Evolutionary conservation across 768 basidiomycete genomes (phyloP), one percentile per base, ranked within the genome.

Genomic region (Gloeopeniophorella convolvens): DNA sequence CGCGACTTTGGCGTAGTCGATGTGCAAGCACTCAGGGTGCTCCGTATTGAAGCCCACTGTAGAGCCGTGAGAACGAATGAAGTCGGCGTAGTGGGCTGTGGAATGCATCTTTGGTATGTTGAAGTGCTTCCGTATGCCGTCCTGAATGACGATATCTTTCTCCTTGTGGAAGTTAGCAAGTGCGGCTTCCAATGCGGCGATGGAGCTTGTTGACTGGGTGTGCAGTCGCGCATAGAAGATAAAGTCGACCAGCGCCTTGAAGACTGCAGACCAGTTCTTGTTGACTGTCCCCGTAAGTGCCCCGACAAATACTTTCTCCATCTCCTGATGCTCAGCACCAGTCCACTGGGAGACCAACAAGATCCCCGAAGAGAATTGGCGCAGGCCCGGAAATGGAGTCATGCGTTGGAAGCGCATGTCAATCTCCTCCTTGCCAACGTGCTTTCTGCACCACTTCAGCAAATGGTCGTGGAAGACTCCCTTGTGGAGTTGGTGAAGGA

Each of bases 21-120:
- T 67, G 53, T 69, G 69, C 0, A 68, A 58, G 0, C 59, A 57
- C 46, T 71, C 66, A 0, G 65, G 54, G 0, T 47, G 45, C 49
- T 70, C 68, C 0, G 65, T 68, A 36, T 64, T 65, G 57, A 54
- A 68, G n/a, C 58, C 54, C 32, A 67, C 64, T 1, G 55, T 44
- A 2, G 36, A 42, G 0, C 59, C 57, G 4, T 32, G 33, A 13
- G 30, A 20, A 2, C 36, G 10, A 44, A 60, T 60, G 2, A 16
- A 35, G 4, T 26, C 18, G 2, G 48, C 28, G 18, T 60, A 60
- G 42, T 60, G 56, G 12, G 13, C 3, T 36, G 39, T 40, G 1
- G 26, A 20, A 12, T 48, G 37, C 5, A 48, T 5, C 18, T 48
- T 48, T 1, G 47, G 47, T 12, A 48, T 31, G 13, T 48, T 48